These are phyloP conservation scores for Sedum album DNA, from an alignment of 164 flowering plant species.

Conservation along the genomic window DNA sequence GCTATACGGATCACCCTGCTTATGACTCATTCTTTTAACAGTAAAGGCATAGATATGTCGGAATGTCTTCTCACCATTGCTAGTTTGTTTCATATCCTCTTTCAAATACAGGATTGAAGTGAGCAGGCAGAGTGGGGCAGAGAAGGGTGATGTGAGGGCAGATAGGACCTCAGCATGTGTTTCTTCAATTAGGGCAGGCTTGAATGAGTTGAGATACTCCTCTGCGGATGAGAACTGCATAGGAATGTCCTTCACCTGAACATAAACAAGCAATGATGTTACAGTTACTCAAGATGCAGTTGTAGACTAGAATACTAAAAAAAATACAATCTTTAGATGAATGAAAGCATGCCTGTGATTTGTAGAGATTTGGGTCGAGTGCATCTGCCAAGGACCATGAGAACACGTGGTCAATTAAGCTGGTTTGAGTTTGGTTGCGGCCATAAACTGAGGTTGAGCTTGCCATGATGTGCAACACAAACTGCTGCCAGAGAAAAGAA, in stretches of 20 bases:
- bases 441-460: background rate
- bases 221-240: background rate
- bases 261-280: background rate
- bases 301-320: no score
- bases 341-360: background rate
- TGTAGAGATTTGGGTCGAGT: background rate
- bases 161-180: background rate
- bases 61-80: background rate
- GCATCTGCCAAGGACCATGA: slow-evolving; percentile 1
- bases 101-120: background rate
- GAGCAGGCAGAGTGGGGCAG: background rate
- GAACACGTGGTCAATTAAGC: background rate
- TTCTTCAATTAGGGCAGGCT: background rate
- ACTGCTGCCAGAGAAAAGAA: no score
- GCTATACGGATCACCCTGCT: background rate
- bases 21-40: background rate
- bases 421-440: background rate
- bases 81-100: background rate
- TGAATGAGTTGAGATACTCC: background rate
- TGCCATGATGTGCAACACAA: no score
- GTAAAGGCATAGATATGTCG: background rate
- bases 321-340: no score
- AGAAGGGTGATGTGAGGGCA: background rate
- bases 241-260: background rate
- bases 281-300: no score